Evolutionary conservation across 257 asterid species (phyloP), one percentile per base, ranked within the genome.

Genomic region (Paraleonurus japonicus): DNA sequence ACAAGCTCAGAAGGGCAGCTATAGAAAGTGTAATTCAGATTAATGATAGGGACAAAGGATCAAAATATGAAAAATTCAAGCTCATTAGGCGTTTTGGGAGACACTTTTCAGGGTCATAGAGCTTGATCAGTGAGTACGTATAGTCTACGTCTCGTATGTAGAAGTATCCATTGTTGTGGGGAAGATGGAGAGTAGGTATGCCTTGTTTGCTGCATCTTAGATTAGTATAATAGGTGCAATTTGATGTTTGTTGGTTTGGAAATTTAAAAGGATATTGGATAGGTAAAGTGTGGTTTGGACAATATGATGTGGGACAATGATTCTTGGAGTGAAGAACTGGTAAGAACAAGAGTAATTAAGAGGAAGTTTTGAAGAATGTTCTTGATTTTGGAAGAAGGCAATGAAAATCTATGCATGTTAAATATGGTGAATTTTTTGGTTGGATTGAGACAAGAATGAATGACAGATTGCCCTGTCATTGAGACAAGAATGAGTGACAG

Each of bases 81-180:
- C 22, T 50, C 78, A 70, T 50, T 26, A 81, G 17, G 54, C 80
- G 67, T 41, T 41, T 60, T 3, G 82, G 73, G 7, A 81, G 78
- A 17, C 82, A 81, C 26, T 74, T 65, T n/a, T 13, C 20, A 7
- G 82, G 82, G 39, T 77, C 85, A 6, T 70, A 77, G 11, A 81
- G 78, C 7, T 54, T 37, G 33, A 81, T 66, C 0, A 22, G 35
- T 13, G 73, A 41, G 55, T 4, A 16, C 1, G 7, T 27, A 24
- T 77, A 77, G 24, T 19, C 28, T 43, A 81, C 62, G 54, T 47
- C 3, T 4, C 76, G 76, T 7, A 77, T 64, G 7, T 53, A 65
- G 53, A 81, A 77, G 33, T 74, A 62, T 70, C 80, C 82, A n/a
- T n/a, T n/a, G 11, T 61, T 51, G 43, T 19, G 7, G 0, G 80